Evolutionary conservation across 2,329 filamentous ascomycete genomes (phyloP), one percentile per base, ranked within the genome.

Genomic region (Fusarium fujikuroi): DNA sequence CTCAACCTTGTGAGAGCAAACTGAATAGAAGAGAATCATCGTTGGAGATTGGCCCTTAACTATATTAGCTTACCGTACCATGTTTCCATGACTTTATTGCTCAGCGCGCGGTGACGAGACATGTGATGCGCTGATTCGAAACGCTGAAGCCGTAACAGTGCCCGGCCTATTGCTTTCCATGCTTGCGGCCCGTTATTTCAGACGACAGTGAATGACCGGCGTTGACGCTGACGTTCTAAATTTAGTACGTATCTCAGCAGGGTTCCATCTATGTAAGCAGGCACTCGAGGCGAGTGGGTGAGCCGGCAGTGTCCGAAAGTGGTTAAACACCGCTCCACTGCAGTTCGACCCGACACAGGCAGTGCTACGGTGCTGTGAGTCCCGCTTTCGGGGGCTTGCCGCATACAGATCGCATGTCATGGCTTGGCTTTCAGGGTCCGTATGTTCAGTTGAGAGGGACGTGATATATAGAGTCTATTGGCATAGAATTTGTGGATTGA

Each of bases 381-480:
- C 46, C 10, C 46, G 15, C 28, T 49, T 9, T 49, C 28, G 46
- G 46, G 21, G 7, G 46, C 21, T 49, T 49, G 28, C 46, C 28
- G 21, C 28, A 32, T 49, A 49, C 21, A 49, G 46, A 49, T 9
- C 19, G 14, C 44, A 30, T 21, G 19, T 5, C 6, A 30, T 30
- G 19, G 14, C 14, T 16, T 30, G 2, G 28, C 28, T 1, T 14
- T 0, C 9, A 15, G 9, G 6, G 8, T 15, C 28, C 14, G 5
- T 10, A 12, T 14, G 32, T 47, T 12, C 28, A 16, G 19, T 16
- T 0, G 4, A 49, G 28, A 3, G 1, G 14, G 0, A 6, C 28
- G 14, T 28, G 10, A 49, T 49, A 49, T 49, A 49, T 49, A 49
- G 46, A n/a, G 15, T n/a, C 46, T 1, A 4, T 12, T 32, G 21